Evolutionary conservation across 768 basidiomycete species (phyloP).

Genomic region (Trametes cinnabarina): DNA sequence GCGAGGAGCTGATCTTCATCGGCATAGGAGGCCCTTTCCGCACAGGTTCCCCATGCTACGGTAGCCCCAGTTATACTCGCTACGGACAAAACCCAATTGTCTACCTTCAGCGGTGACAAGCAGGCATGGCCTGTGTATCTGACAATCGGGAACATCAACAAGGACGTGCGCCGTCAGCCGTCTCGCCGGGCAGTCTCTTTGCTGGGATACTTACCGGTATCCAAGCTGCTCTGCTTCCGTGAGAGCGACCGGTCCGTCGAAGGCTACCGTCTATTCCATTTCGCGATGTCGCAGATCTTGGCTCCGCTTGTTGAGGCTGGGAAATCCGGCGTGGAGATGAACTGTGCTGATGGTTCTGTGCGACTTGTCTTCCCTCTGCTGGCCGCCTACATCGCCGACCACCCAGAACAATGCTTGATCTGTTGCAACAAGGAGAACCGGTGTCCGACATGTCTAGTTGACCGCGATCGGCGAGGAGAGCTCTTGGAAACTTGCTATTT

Average conservation of each 20-base stretch:
- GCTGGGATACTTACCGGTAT: slow-evolving; percentile 30
- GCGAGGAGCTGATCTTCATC: no score
- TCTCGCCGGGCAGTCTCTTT: slow-evolving; percentile 20
- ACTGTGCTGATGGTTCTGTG: slow-evolving; percentile 23
- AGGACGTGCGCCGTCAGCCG: slow-evolving; percentile 19
- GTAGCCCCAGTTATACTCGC: no score
- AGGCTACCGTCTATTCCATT: slow-evolving; percentile 27
- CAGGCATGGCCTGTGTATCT: slow-evolving; percentile 34
- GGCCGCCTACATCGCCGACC: slow-evolving; percentile 25
- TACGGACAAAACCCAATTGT: no score
- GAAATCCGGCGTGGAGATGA: slow-evolving; percentile 22
- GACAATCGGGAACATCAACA: slow-evolving; percentile 32
- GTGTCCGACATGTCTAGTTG: slow-evolving; percentile 25
- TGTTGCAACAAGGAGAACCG: slow-evolving; percentile 14
- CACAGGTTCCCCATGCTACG: no score
- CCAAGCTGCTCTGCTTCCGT: slow-evolving; percentile 28
- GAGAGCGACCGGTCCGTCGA: slow-evolving; percentile 5
- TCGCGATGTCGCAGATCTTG: slow-evolving; percentile 20
- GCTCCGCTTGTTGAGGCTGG: slow-evolving; percentile 22
- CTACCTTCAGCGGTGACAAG: slow-evolving; percentile 28
- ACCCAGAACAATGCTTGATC: slow-evolving; percentile 30
- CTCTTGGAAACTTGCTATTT: neutral
- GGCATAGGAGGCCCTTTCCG: no score
- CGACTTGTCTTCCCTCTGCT: slow-evolving; percentile 25
- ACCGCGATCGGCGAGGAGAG: slow-evolving; percentile 10